Evolutionary conservation across 2,329 filamentous ascomycete species (phyloP).

Genomic region (Aspergillus candidus): DNA sequence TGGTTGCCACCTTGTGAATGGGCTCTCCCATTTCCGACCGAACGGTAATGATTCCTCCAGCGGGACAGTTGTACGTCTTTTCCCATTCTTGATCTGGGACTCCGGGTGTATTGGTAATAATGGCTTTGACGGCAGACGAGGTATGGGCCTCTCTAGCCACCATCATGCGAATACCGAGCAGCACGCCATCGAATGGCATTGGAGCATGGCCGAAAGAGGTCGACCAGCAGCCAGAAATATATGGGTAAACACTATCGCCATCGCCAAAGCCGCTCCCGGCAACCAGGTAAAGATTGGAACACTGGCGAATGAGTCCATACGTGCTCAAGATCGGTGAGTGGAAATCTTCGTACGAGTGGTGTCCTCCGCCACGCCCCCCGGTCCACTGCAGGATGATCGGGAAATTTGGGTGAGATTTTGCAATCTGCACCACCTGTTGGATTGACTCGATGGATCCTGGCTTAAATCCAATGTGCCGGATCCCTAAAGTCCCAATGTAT

Average conservation of each 20-base stretch:
- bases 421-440: conserved; percentile 83
- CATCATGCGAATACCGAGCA: conserved; percentile 93
- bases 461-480: conserved; percentile 94
- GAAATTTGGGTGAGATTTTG: conserved; percentile 87
- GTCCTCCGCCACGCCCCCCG: conserved; percentile 84
- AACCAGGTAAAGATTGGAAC: conserved; percentile 78
- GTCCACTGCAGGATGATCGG: conserved; percentile 95
- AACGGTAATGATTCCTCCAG: conserved; percentile 89
- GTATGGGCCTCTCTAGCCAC: conserved; percentile 88
- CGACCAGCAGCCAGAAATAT: conserved; percentile 86
- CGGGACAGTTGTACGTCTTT: conserved; percentile 77
- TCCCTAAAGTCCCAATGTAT: conserved; percentile 85
- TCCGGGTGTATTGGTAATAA: conserved; percentile 74
- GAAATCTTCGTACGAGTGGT: conserved; percentile 94
- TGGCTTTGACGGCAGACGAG: conserved; percentile 73
- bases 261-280: conserved; percentile 90
- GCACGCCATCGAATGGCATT: conserved; percentile 89
- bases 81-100: conserved; percentile 77
- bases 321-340: conserved; percentile 84
- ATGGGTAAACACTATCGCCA: conserved; percentile 84
- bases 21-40: conserved; percentile 46
- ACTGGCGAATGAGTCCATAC: conserved; percentile 67
- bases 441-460: conserved; percentile 84
- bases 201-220: conserved; percentile 76
- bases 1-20: conserved; percentile 37